Conservation (phyloP, 495 filamentous ascomycete genomes). For the Penicillium manginii region DNA sequence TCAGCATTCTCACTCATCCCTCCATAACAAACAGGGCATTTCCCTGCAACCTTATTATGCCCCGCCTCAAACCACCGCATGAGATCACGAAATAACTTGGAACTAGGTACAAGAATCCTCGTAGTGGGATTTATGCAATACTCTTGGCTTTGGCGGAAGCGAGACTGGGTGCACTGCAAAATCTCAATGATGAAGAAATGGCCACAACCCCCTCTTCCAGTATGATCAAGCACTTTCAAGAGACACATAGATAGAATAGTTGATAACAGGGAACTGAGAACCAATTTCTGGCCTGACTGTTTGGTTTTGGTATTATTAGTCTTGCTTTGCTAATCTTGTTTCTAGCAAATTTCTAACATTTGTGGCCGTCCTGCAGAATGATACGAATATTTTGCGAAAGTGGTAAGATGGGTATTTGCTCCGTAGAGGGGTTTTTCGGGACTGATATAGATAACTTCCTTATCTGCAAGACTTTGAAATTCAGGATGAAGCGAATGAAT, state of each 20-base stretch:
- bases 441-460: too few relatives aligned
- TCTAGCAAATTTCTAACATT: too few relatives aligned
- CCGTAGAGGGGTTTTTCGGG: too few relatives aligned
- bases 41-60: constrained; percentile 7
- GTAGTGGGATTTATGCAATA: constrained; percentile 3
- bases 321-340: too few relatives aligned
- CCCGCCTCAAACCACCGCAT: constrained; percentile 3
- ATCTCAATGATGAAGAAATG: constrained; percentile 9
- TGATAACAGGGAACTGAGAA: too few relatives aligned
- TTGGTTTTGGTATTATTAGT: too few relatives aligned
- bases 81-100: constrained; percentile 1
- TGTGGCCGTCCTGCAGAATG: too few relatives aligned
- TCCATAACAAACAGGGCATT: constrained; percentile 5
- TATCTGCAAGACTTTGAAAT: too few relatives aligned
- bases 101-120: neutral
- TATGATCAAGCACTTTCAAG: constrained; percentile 9
- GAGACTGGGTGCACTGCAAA: constrained; percentile 1
- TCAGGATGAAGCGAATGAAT: too few relatives aligned
- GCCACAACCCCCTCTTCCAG: constrained; percentile 10
- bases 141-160: neutral
- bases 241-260: constrained; percentile 3
- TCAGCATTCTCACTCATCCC: neutral
- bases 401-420: too few relatives aligned
- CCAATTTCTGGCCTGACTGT: too few relatives aligned
- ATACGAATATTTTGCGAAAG: too few relatives aligned